These are phyloP conservation scores for Heimioporus punctisporus DNA, from an alignment of 1,284 basidiomycete species.

Conservation along the genomic window DNA sequence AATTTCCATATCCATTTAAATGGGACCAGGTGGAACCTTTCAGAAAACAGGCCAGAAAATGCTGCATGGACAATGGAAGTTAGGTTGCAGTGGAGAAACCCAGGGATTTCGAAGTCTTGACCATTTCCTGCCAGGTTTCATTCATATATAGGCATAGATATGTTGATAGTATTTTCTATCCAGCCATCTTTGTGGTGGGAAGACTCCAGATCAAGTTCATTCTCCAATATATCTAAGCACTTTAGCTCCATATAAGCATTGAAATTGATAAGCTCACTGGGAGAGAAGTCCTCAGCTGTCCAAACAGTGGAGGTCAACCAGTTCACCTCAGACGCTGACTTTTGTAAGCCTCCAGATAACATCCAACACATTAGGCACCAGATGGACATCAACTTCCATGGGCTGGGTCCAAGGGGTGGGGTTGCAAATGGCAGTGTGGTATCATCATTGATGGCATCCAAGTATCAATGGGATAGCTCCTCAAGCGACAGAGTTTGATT, in stretches of 20 bases:
- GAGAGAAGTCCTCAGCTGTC: neutral
- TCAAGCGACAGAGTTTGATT: conserved; percentile 5
- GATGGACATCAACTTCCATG: neutral
- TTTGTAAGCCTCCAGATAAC: neutral
- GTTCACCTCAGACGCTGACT: neutral
- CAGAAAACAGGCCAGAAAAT: conserved; percentile 2
- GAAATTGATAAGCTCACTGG: neutral
- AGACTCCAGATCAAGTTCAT: neutral
- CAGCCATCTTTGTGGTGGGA: neutral
- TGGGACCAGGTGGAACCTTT: conserved; percentile 9
- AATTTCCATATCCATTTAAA: conserved; percentile 14
- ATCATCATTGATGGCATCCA: too few species aligned
- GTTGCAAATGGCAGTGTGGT: too few species aligned
- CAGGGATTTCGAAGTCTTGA: neutral
- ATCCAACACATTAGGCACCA: neutral
- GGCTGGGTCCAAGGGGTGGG: neutral
- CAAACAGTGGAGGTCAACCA: neutral
- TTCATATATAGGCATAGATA: conserved; percentile 8
- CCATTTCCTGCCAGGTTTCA: conserved; percentile 1
- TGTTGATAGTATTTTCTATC: conserved; percentile 2
- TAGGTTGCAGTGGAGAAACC: conserved; percentile 1
- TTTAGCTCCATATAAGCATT: neutral
- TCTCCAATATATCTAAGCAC: neutral
- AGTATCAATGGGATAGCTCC: conserved; percentile 5
- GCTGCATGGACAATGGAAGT: neutral